Evolutionary conservation across 1,139 yeast species (phyloP), one percentile per base, ranked within the genome.

Genomic region (Scheffersomyces insectosa): DNA sequence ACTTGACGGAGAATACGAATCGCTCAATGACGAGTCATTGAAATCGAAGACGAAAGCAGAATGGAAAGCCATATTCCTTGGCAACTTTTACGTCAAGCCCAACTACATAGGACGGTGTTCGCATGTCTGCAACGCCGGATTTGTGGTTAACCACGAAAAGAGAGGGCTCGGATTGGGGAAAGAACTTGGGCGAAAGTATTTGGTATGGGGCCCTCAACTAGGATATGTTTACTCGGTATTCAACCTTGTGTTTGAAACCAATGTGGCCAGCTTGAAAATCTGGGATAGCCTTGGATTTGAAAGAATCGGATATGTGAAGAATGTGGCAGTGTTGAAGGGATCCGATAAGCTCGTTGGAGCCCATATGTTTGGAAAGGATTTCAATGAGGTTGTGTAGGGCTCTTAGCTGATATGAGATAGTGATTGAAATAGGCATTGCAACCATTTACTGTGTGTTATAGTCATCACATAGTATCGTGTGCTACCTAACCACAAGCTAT

Each of bases 201-300:
- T 87, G 36, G 60, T 64, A 36, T 78, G 83, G 76, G 95, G 90
- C 0, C 89, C 90, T 0, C 56, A 71, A 42, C 65, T 88, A 37
- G 95, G 95, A 0, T 88, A 83, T 63, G 80, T 75, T 4, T 86
- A 85, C 56, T 82, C 89, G 7, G 90, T 88, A n/a, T 88, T 85
- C 70, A 88, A 88, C 59, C 69, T 88, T 42, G 96, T 88, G 1
- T 88, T 82, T 58, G 90, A 74, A 42, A 80, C 88, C 3, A 88
- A 88, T 56, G 66, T 63, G 1, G 95, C 88, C 3, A 83, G 91
- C 53, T 56, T 72, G 52, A 73, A 66, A 52, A 83, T 86, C 45
- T 88, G 96, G 96, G 95, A 88, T 40, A 51, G 67, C 1, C 69
- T 88, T 30, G 91, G 93, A 1, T 88, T 87, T 52, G 83, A 84